Conservation (phyloP, 2,329 filamentous ascomycete species). For the Sclerotiophoma versabilis region DNA sequence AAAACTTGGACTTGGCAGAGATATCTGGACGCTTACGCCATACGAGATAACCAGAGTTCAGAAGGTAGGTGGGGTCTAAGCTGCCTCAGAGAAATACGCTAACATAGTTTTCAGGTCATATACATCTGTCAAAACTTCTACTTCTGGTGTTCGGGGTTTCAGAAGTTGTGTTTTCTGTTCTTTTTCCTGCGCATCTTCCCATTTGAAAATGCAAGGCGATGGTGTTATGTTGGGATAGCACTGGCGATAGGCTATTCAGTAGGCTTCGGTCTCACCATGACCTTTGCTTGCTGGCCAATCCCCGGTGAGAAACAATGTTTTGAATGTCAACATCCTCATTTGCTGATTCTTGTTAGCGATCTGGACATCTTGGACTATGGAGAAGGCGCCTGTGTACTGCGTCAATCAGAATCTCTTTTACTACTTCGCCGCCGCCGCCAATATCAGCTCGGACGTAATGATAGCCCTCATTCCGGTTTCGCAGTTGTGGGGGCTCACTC, state of each 20-base stretch:
- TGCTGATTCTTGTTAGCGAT: neutral
- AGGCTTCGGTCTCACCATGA: neutral
- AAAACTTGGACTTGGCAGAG: neutral
- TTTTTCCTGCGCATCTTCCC: conserved; percentile 40
- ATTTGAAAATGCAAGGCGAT: conserved; percentile 9
- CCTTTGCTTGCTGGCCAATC: neutral
- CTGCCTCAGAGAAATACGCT: too few species aligned
- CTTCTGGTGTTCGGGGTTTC: conserved; percentile 24
- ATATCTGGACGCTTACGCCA: conserved; percentile 52
- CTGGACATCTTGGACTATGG: conserved; percentile 17
- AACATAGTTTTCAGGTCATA: conserved; percentile 11
- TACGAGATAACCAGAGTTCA: conserved; percentile 53
- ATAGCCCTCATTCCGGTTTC: conserved; percentile 27
- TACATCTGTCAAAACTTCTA: conserved; percentile 39
- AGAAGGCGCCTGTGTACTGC: conserved; percentile 25
- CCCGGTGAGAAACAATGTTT: neutral
- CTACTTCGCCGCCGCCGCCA: conserved; percentile 19
- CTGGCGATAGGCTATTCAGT: neutral
- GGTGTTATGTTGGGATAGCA: conserved; percentile 25
- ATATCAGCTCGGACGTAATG: conserved; percentile 27
- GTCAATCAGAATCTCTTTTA: conserved; percentile 30
- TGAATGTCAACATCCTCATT: neutral
- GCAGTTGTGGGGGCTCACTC: conserved; percentile 23
- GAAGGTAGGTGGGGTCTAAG: neutral
- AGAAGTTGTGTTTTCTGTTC: conserved; percentile 36